Evolutionary conservation across 2,329 filamentous ascomycete species (phyloP).

Genomic region (Fusarium dlaminii): DNA sequence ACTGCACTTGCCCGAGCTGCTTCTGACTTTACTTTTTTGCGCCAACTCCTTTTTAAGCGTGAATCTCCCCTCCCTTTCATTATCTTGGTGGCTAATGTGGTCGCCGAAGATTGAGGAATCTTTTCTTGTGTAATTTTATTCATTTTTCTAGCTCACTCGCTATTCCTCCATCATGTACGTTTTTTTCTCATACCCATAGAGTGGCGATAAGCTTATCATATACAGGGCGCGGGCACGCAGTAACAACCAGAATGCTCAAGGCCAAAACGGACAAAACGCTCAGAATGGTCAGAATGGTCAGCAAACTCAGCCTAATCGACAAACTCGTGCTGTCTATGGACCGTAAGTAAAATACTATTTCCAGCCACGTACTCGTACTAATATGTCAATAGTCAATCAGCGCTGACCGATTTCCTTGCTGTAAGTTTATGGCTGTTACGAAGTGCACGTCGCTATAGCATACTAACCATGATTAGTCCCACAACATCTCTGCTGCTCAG

Average conservation of each 20-base stretch:
- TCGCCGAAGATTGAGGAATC: slow-evolving; percentile 2
- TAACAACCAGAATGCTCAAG: slow-evolving; percentile 25
- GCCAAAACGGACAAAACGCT: slow-evolving; percentile 14
- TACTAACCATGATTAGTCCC: slow-evolving; percentile 59
- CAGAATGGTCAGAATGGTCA: slow-evolving; percentile 28
- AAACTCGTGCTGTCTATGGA: slow-evolving; percentile 49
- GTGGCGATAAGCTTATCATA: slow-evolving; percentile 25
- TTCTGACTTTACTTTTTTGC: slow-evolving; percentile 23
- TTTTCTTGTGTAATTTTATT: not conserved
- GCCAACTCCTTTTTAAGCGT: slow-evolving; percentile 24
- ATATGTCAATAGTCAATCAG: slow-evolving; percentile 54
- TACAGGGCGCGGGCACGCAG: slow-evolving; percentile 34
- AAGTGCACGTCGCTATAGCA: not conserved
- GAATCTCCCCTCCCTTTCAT: slow-evolving; percentile 5
- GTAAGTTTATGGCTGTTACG: slow-evolving; percentile 43
- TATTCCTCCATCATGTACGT: slow-evolving; percentile 21
- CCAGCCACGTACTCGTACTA: not conserved
- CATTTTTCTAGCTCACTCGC: not conserved
- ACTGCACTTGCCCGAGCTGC: slow-evolving; percentile 24
- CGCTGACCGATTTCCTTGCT: slow-evolving; percentile 63
- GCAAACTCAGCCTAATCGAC: slow-evolving; percentile 28
- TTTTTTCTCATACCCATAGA: not conserved
- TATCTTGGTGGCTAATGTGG: not conserved
- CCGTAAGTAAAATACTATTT: slow-evolving; percentile 45
- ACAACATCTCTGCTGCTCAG: slow-evolving; percentile 74